Percentiles rank a stretch among this genome's conserved stretches.
Conservation (phyloP, 208 protist genomes). For the Angomonas ambiguus region DNA sequence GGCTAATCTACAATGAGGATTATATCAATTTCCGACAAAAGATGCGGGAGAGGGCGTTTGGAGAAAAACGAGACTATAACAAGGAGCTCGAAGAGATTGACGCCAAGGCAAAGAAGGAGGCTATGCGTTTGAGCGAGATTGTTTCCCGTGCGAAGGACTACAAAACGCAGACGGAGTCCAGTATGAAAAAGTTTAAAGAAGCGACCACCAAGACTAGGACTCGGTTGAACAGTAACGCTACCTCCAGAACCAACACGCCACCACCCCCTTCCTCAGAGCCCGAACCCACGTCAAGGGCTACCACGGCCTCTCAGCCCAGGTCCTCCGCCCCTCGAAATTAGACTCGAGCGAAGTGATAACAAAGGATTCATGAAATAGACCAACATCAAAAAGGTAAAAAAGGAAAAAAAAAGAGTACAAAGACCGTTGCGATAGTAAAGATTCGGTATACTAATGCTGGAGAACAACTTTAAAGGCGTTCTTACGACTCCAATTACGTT, state of each 20-base stretch:
- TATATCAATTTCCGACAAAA: constrained; percentile 61
- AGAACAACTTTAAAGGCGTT: too few species aligned
- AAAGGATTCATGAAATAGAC: too few species aligned
- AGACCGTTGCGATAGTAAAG: too few species aligned
- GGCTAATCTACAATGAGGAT: constrained; percentile 59
- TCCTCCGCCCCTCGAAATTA: neutral
- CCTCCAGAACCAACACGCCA: constrained; percentile 5
- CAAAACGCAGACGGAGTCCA: constrained; percentile 41
- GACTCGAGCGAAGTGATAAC: too few species aligned
- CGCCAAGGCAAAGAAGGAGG: constrained; percentile 55
- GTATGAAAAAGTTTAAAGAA: constrained; percentile 44
- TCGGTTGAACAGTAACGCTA: neutral
- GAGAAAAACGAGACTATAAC: constrained; percentile 50
- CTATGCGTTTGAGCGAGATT: constrained; percentile 40
- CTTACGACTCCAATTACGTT: too few species aligned
- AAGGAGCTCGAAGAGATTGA: constrained; percentile 57
- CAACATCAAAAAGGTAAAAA: too few species aligned
- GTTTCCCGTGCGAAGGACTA: constrained; percentile 43
- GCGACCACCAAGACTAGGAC: neutral
- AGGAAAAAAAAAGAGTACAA: too few species aligned
- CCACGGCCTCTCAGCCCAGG: neutral
- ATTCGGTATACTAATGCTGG: too few species aligned
- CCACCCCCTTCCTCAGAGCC: neutral
- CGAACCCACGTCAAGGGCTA: neutral
- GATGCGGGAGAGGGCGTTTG: constrained; percentile 49